Evolutionary conservation across 2,329 filamentous ascomycete species (phyloP).

Genomic region (Stemphylium beticola): DNA sequence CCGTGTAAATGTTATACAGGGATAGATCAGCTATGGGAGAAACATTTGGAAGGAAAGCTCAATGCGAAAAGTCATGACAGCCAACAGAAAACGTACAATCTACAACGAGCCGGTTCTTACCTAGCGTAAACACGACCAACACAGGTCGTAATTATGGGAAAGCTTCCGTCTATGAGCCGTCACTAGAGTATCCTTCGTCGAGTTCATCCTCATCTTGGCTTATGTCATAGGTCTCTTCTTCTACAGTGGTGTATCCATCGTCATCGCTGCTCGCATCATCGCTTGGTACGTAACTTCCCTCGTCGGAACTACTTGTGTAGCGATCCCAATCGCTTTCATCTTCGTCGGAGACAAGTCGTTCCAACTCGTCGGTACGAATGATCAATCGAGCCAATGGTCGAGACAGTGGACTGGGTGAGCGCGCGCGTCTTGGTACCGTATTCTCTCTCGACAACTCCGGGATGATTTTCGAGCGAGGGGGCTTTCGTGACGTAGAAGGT

Average conservation of each 20-base stretch:
- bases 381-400: not conserved
- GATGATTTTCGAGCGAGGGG: not conserved
- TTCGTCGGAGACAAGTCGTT: not conserved
- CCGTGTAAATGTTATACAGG: no score
- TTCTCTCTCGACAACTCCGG: not conserved
- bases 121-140: not conserved
- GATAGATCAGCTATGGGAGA: no score
- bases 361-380: not conserved
- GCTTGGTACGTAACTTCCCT: not conserved
- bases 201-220: not conserved
- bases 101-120: no score
- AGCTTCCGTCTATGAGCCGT: not conserved
- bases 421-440: not conserved
- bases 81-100: no score
- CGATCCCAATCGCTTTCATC: no score
- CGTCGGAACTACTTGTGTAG: not conserved
- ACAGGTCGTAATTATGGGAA: not conserved
- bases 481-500: not conserved
- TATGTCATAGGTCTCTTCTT: not conserved
- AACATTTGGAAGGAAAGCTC: no score
- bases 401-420: not conserved
- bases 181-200: not conserved
- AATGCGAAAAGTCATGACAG: no score
- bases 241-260: not conserved
- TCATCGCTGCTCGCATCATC: not conserved